Conservation (phyloP, 305 asterid genomes). For the Fraxinus albicans region DNA sequence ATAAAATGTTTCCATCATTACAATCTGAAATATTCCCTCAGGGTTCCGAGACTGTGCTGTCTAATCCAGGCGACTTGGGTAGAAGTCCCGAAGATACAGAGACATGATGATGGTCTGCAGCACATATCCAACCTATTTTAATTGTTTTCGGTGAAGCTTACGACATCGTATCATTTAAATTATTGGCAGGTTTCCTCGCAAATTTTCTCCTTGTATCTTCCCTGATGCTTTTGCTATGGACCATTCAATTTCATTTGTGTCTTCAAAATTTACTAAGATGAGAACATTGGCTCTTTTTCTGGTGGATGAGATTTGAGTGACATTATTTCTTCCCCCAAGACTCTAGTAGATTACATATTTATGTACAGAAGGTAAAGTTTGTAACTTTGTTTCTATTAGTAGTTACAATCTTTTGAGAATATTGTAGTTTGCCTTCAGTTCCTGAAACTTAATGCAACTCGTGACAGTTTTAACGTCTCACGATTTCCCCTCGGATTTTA, state of each 20-base stretch:
- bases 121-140: constrained; percentile 3
- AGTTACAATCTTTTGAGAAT: constrained; percentile 1
- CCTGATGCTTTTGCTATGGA: constrained; percentile 2
- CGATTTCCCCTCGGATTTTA: not conserved
- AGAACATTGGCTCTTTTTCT: constrained; percentile 21
- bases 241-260: constrained; percentile 26
- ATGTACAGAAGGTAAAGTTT: constrained; percentile 47
- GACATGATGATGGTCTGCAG: not conserved
- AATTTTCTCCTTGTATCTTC: not conserved
- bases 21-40: constrained; percentile 75
- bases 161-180: constrained; percentile 20
- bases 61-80: constrained; percentile 29
- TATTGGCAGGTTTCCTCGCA: constrained; percentile 22
- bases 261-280: constrained; percentile 21
- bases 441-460: not conserved
- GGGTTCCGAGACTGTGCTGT: constrained; percentile 33
- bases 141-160: constrained; percentile 10
- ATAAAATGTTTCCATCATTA: constrained; percentile 70
- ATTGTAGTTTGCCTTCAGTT: constrained; percentile 9
- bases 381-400: constrained; percentile 15
- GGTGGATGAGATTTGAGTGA: constrained; percentile 23
- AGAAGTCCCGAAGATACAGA: constrained; percentile 13
- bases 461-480: not conserved
- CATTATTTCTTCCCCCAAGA: constrained; percentile 23
- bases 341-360: constrained; percentile 30